These are phyloP conservation scores for Emmonsiellopsis sp. DNA, from an alignment of 2,329 filamentous ascomycete genomes.

Conservation along the genomic window DNA sequence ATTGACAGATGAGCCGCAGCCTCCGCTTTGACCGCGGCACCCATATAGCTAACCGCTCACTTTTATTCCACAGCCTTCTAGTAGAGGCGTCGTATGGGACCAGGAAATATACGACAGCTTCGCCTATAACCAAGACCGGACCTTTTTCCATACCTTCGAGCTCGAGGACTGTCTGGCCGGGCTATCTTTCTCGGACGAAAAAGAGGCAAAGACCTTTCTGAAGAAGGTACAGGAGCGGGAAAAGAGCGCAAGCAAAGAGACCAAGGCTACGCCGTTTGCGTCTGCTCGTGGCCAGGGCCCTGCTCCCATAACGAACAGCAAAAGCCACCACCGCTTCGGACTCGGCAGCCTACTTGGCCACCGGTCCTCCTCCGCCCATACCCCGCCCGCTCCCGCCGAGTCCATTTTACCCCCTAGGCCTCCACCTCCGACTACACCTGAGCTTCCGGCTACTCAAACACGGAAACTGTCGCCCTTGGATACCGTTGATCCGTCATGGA, in stretches of 20 bases:
- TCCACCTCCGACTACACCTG: constrained; percentile 17
- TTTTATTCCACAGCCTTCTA: constrained; percentile 48
- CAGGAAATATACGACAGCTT: constrained; percentile 97
- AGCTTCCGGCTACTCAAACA: constrained; percentile 25
- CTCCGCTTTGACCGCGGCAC: not conserved
- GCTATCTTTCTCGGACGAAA: constrained; percentile 90
- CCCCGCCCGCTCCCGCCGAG: constrained; percentile 27
- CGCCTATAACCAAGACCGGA: constrained; percentile 90
- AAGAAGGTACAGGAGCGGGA: constrained; percentile 96
- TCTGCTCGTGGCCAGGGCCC: constrained; percentile 40
- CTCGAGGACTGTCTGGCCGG: constrained; percentile 84
- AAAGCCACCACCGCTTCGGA: constrained; percentile 41
- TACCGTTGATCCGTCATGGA: constrained; percentile 52
- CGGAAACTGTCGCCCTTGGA: constrained; percentile 36
- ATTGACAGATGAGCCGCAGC: constrained; percentile 10
- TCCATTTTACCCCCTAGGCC: constrained; percentile 40
- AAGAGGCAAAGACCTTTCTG: constrained; percentile 91
- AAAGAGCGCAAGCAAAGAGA: constrained; percentile 88
- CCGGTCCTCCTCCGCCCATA: constrained; percentile 36
- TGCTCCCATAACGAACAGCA: constrained; percentile 33
- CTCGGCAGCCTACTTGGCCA: constrained; percentile 42
- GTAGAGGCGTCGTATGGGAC: constrained; percentile 85
- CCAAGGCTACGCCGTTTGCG: constrained; percentile 64
- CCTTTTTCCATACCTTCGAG: constrained; percentile 97
- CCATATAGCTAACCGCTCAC: not conserved